These are phyloP conservation scores for Suillus weaverae DNA, from an alignment of 768 basidiomycete genomes.

Conservation along the genomic window DNA sequence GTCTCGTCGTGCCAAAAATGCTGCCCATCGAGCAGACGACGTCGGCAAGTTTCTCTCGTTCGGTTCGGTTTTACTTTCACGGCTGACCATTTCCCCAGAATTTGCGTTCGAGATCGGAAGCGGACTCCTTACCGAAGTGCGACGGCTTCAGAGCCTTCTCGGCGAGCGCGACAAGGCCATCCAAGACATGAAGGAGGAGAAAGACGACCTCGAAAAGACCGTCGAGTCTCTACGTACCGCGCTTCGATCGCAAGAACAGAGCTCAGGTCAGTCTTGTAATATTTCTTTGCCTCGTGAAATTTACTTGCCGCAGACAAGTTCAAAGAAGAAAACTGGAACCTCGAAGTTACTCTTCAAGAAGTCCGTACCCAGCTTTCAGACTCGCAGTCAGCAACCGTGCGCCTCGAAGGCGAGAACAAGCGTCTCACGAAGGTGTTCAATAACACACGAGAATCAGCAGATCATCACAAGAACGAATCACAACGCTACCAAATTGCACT, in stretches of 20 bases:
- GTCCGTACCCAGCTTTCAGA: constrained; percentile 69
- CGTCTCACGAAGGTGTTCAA: constrained; percentile 76
- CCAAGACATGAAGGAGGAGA: constrained; percentile 89
- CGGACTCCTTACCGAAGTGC: constrained; percentile 85
- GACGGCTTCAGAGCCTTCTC: constrained; percentile 86
- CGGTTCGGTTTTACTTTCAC: neutral
- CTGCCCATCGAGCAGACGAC: constrained; percentile 86
- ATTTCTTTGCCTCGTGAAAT: neutral
- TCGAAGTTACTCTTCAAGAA: constrained; percentile 91
- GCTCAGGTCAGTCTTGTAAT: constrained; percentile 53
- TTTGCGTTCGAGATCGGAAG: constrained; percentile 99
- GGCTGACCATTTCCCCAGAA: constrained; percentile 50
- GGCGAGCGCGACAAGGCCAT: constrained; percentile 92
- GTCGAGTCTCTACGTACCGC: constrained; percentile 73
- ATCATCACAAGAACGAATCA: constrained; percentile 83
- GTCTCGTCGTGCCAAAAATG: constrained; percentile 87
- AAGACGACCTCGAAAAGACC: constrained; percentile 81
- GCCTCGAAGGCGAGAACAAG: constrained; percentile 82
- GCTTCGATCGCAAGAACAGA: constrained; percentile 80
- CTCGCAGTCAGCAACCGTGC: constrained; percentile 60
- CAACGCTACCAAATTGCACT: constrained; percentile 65
- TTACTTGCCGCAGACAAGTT: constrained; percentile 65
- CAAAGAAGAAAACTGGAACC: constrained; percentile 99
- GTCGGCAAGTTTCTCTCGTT: constrained; percentile 58
- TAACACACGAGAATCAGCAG: constrained; percentile 68